These are phyloP conservation scores for Fusarium poae DNA, from an alignment of 2,329 filamentous ascomycete genomes.

Conservation along the genomic window DNA sequence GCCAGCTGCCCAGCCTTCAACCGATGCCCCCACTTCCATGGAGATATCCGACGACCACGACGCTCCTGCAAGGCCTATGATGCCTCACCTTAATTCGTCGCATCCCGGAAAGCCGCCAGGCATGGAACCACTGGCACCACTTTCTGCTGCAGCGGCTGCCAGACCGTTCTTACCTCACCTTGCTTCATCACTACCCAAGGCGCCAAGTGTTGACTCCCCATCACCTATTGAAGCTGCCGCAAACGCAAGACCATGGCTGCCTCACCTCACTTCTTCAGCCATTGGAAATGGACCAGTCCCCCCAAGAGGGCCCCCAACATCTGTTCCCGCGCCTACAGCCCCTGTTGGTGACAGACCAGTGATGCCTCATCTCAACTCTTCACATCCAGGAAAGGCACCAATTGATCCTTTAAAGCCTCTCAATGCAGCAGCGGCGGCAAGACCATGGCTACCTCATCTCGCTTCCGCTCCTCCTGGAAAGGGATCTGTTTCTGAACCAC, in stretches of 20 bases:
- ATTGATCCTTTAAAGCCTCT: not conserved
- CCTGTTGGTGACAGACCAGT: no score
- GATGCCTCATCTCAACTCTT: not conserved
- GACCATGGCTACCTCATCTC: constrained; percentile 5
- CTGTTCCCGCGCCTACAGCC: no score
- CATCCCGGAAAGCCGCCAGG: constrained; percentile 31
- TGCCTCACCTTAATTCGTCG: constrained; percentile 35
- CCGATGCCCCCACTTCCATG: constrained; percentile 47
- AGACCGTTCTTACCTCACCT: constrained; percentile 40
- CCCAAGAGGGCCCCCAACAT: not conserved
- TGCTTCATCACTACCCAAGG: constrained; percentile 26
- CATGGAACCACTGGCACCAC: constrained; percentile 27
- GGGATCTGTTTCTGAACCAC: not conserved
- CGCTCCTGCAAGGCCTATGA: constrained; percentile 42
- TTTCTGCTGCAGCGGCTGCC: constrained; percentile 16
- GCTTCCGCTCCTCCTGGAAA: constrained; percentile 4
- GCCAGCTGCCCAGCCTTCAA: constrained; percentile 44
- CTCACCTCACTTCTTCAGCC: not conserved
- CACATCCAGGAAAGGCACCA: not conserved
- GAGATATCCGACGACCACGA: not conserved
- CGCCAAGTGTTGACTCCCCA: not conserved
- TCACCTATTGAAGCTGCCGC: not conserved
- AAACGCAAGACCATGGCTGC: not conserved
- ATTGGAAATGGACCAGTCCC: not conserved
- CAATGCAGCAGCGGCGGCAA: not conserved